A percentile compares a stretch with the other conserved stretches of the same genome.
Evolutionary conservation across 2,329 filamentous ascomycete genomes (phyloP).

Genomic region (Monascus ruber): DNA sequence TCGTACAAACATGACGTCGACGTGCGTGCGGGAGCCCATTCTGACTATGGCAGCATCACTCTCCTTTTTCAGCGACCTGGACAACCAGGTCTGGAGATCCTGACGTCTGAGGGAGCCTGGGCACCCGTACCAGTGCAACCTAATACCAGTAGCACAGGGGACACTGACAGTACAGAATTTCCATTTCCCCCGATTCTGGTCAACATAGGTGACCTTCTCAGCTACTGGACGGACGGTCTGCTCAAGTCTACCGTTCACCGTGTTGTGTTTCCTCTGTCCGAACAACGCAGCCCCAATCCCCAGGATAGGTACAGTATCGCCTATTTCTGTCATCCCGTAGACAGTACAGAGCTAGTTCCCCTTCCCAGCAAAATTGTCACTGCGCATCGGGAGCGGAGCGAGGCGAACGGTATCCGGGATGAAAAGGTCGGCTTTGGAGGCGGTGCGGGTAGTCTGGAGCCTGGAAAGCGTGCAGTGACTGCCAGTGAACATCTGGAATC

Average conservation of each 20-base stretch:
- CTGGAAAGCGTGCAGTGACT: conserved; percentile 36
- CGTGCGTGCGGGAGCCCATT: conserved; percentile 82
- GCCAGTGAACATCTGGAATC: conserved; percentile 48
- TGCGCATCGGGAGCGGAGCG: conserved; percentile 23
- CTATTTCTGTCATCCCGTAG: conserved; percentile 53
- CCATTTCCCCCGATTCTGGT: conserved; percentile 58
- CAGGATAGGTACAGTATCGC: conserved; percentile 47
- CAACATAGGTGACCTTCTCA: conserved; percentile 60
- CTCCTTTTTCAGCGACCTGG: conserved; percentile 73
- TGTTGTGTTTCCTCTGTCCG: conserved; percentile 57
- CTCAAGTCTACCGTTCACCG: conserved; percentile 81
- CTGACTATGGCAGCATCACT: conserved; percentile 64
- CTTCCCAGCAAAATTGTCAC: conserved; percentile 44
- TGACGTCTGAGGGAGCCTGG: conserved; percentile 48
- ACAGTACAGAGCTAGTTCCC: conserved; percentile 41
- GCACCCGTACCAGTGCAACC: conserved; percentile 57
- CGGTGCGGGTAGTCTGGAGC: conserved; percentile 22
- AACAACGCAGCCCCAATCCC: conserved; percentile 24
- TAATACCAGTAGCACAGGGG: not conserved
- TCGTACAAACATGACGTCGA: conserved; percentile 44
- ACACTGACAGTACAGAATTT: conserved; percentile 39
- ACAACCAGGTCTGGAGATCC: conserved; percentile 78
- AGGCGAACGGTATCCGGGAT: conserved; percentile 14
- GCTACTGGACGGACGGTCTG: conserved; percentile 84
- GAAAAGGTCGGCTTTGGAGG: conserved; percentile 32